Conservation (phyloP, 352 stramenopile species). For the Hyaloperonospora brassicae region DNA sequence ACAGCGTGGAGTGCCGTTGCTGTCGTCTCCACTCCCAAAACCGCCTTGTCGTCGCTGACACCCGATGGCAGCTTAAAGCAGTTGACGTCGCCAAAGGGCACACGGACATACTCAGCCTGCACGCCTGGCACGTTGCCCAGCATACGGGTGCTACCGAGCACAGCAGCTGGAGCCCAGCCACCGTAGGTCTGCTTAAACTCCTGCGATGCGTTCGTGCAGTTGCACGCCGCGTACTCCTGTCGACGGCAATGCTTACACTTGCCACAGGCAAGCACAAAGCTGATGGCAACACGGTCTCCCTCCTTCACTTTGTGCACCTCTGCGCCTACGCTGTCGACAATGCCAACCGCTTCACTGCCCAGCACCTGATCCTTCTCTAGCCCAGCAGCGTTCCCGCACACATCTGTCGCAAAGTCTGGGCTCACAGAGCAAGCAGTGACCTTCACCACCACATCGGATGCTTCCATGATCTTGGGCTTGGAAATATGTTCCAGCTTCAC, state of each 20-base stretch:
- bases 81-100: conserved; percentile 67
- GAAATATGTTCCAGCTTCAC: conserved; percentile 46
- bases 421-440: conserved; percentile 57
- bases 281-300: conserved; percentile 66
- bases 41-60: conserved; percentile 53
- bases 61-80: conserved; percentile 51
- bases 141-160: conserved; percentile 51
- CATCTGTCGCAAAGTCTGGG: conserved; percentile 44
- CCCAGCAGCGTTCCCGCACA: conserved; percentile 26
- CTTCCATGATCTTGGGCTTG: conserved; percentile 49
- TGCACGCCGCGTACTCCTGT: conserved; percentile 56
- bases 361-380: conserved; percentile 60
- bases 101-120: conserved; percentile 67
- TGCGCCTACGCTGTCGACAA: conserved; percentile 44
- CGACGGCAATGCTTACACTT: conserved; percentile 58
- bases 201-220: conserved; percentile 61
- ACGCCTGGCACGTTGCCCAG: conserved; percentile 53
- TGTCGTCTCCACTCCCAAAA: conserved; percentile 55
- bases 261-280: conserved; percentile 62
- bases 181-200: conserved; percentile 61
- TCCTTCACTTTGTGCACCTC: conserved; percentile 44
- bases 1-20: conserved; percentile 52
- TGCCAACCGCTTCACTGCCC: conserved; percentile 59
- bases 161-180: conserved; percentile 48
- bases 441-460: conserved; percentile 49